Conservation (phyloP, 2,329 filamentous ascomycete species). For the Coniella lustricola region DNA sequence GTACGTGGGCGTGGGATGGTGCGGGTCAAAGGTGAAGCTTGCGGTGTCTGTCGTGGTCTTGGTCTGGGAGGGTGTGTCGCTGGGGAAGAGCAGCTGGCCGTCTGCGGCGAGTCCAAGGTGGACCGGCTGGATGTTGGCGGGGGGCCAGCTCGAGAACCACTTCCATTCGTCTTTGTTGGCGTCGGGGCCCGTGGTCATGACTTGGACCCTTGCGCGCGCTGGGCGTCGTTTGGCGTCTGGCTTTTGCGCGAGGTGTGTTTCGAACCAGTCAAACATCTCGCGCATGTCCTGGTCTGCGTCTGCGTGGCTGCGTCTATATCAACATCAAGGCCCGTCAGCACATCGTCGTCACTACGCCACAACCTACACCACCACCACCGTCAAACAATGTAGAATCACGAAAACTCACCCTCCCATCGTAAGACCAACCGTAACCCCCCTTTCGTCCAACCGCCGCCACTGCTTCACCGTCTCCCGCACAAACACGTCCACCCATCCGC, state of each 20-base stretch:
- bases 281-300: background rate
- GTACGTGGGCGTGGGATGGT: slow-evolving; percentile 20
- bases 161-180: slow-evolving; percentile 11
- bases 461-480: background rate
- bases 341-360: no score
- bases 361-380: no score
- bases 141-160: slow-evolving; percentile 15
- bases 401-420: slow-evolving; percentile 6
- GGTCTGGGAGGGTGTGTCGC: no score
- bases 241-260: slow-evolving; percentile 8
- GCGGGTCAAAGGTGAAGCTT: slow-evolving; percentile 21
- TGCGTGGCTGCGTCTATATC: slow-evolving; percentile 8
- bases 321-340: no score
- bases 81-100: background rate
- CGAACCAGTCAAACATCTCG: slow-evolving; percentile 8
- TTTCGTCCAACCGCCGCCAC: slow-evolving; percentile 2
- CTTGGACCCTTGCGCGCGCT: slow-evolving; percentile 1
- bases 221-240: background rate
- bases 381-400: background rate
- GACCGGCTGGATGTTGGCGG: background rate
- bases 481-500: slow-evolving; percentile 15
- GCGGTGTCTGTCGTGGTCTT: background rate
- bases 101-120: slow-evolving; percentile 8
- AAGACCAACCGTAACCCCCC: slow-evolving; percentile 5
- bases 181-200: background rate